Evolutionary conservation across 108 stramenopile genomes (phyloP).

Genomic region (Craspedostauros australis): DNA sequence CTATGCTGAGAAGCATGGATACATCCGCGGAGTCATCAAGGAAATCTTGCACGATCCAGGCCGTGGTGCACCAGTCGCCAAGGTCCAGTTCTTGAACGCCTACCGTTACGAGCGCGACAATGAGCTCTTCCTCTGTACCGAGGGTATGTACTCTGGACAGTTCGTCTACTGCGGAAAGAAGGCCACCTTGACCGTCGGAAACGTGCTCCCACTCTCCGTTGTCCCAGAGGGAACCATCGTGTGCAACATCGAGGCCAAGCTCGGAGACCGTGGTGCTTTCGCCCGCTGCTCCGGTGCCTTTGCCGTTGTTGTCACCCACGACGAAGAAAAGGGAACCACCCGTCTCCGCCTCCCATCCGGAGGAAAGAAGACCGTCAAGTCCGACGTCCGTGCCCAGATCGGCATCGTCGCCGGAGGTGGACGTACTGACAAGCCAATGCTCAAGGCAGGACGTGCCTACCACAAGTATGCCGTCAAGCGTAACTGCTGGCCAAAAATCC

Average conservation of each 20-base stretch:
- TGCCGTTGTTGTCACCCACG: conserved; percentile 97
- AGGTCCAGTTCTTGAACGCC: conserved; percentile 96
- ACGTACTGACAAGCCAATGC: conserved; percentile 98
- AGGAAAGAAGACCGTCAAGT: conserved; percentile 96
- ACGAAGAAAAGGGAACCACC: conserved; percentile 98
- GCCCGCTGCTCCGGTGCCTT: conserved; percentile 96
- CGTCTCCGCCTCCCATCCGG: conserved; percentile 97
- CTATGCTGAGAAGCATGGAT: conserved; percentile 96
- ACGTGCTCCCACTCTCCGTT: conserved; percentile 87
- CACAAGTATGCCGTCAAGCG: conserved; percentile 99
- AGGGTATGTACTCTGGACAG: conserved; percentile 99
- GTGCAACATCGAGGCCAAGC: conserved; percentile 94
- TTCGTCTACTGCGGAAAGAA: conserved; percentile 99
- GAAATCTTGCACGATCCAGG: conserved; percentile 99
- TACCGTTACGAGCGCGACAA: conserved; percentile 96
- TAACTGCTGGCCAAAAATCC: conserved; percentile 99
- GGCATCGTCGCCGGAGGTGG: conserved; percentile 99
- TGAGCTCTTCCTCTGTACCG: conserved; percentile 93
- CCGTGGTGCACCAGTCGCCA: conserved; percentile 97
- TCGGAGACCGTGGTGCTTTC: conserved; percentile 96
- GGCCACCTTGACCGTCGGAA: conserved; percentile 92
- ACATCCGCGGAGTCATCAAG: conserved; percentile 98
- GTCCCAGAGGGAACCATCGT: conserved; percentile 99
- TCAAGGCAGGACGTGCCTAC: conserved; percentile 99
- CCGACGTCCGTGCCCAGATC: conserved; percentile 93